These are phyloP conservation scores for Saccharomycopsis synnaedendra DNA, from an alignment of 805 yeast genomes.

Conservation along the genomic window DNA sequence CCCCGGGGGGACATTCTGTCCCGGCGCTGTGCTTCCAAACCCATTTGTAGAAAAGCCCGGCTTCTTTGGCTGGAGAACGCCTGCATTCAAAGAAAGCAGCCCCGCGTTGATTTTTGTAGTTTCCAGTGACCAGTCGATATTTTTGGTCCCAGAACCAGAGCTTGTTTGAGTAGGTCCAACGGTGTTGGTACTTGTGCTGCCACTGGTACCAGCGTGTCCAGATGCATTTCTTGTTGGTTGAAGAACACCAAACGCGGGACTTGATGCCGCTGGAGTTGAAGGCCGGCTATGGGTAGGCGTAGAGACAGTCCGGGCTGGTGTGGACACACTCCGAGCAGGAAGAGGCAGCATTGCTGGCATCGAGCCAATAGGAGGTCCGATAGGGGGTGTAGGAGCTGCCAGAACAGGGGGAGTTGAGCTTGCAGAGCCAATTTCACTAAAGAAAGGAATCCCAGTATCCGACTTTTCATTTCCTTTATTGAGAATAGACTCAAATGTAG, in stretches of 20 bases:
- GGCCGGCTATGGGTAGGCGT: too few species aligned
- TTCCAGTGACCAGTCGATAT: slow-evolving; percentile 20
- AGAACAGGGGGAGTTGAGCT: too few species aligned
- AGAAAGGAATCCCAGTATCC: too few species aligned
- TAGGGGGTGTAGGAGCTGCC: too few species aligned
- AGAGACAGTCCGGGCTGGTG: too few species aligned
- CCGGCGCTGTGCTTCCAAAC: slow-evolving; percentile 1
- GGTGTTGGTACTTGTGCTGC: neutral
- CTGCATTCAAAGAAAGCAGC: slow-evolving; percentile 8
- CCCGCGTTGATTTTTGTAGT: slow-evolving; percentile 13
- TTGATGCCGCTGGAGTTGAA: neutral
- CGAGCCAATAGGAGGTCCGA: too few species aligned
- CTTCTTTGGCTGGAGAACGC: slow-evolving; percentile 2
- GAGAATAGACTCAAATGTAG: slow-evolving; percentile 8
- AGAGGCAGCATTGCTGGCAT: too few species aligned
- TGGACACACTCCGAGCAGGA: too few species aligned
- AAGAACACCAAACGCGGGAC: neutral
- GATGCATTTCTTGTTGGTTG: neutral
- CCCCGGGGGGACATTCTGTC: slow-evolving; percentile 28
- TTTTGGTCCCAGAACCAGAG: neutral
- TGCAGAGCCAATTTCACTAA: too few species aligned
- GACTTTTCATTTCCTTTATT: neutral
- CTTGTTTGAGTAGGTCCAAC: neutral
- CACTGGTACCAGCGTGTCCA: slow-evolving; percentile 1
- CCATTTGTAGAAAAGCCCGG: neutral